Percentiles rank a stretch among this genome's conserved stretches.
phyloP scores from a whole-genome alignment of 1,284 basidiomycete genomes.

The Fomitiporia mediterranea region DNA sequence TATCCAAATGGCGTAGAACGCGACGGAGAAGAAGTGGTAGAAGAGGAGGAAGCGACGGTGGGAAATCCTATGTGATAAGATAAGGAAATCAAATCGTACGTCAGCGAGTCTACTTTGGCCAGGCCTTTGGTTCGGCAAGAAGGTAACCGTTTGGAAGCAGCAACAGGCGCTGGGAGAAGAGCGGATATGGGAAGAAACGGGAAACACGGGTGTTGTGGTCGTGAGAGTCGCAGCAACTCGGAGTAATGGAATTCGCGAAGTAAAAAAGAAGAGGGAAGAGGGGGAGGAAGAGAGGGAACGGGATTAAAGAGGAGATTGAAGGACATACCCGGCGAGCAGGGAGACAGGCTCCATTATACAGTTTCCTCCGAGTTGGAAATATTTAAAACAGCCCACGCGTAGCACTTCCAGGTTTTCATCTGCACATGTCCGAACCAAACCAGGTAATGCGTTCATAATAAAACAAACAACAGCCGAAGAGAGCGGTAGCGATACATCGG shows the following conservation, averaged over 20 bases:
- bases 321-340: conserved; percentile 70
- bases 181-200: conserved; percentile 9
- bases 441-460: not conserved
- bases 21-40: conserved; percentile 94
- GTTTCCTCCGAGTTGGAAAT: conserved; percentile 92
- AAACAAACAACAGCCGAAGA: conserved; percentile 11
- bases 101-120: conserved; percentile 1
- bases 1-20: conserved; percentile 87
- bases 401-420: conserved; percentile 80
- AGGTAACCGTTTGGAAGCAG: no score
- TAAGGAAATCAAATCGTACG: not conserved
- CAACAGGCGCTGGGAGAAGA: not conserved
- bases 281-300: not conserved
- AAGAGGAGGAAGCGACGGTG: conserved; percentile 78
- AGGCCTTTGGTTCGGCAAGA: no score
- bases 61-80: conserved; percentile 42
- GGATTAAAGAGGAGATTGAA: not conserved
- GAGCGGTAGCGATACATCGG: conserved; percentile 18
- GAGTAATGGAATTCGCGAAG: conserved; percentile 1
- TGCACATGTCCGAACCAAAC: conserved; percentile 28
- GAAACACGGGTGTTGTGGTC: no score
- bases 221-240: not conserved
- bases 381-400: conserved; percentile 93
- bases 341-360: conserved; percentile 87
- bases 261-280: not conserved